Conservation (phyloP, 2,329 filamentous ascomycete genomes). For the Ceratocystis cacaofunesta region DNA sequence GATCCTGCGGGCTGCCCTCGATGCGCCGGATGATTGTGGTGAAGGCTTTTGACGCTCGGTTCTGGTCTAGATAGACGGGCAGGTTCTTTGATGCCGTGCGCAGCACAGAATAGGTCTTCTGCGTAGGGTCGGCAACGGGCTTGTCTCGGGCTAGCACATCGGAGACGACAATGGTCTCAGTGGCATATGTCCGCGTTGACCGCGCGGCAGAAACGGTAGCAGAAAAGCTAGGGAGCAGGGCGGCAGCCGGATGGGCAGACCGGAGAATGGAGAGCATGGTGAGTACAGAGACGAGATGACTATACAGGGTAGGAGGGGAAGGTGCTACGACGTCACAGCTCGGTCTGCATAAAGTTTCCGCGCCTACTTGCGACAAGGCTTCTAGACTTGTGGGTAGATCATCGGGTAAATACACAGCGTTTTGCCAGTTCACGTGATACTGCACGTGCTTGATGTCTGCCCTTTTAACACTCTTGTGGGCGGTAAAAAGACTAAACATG, state of each 20-base stretch:
- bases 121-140: conserved; percentile 24
- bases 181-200: conserved; percentile 17
- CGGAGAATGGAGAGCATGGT: conserved; percentile 1
- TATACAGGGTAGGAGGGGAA: neutral
- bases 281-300: neutral
- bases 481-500: no score
- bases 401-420: neutral
- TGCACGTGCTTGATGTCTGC: neutral
- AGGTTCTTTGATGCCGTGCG: conserved; percentile 58
- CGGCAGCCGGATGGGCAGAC: conserved; percentile 2
- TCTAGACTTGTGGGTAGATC: neutral
- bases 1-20: conserved; percentile 50
- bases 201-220: neutral
- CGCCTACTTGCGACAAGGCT: neutral
- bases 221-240: conserved; percentile 9
- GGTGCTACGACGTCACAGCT: neutral
- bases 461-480: neutral
- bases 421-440: neutral
- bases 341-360: neutral
- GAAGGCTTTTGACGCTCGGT: conserved; percentile 56
- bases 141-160: conserved; percentile 15
- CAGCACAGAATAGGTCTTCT: conserved; percentile 49
- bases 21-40: conserved; percentile 66
- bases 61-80: conserved; percentile 63
- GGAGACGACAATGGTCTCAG: conserved; percentile 18